Evolutionary conservation across 768 basidiomycete genomes (phyloP), one percentile per base, ranked within the genome.

Genomic region (Termitomyces sp.): DNA sequence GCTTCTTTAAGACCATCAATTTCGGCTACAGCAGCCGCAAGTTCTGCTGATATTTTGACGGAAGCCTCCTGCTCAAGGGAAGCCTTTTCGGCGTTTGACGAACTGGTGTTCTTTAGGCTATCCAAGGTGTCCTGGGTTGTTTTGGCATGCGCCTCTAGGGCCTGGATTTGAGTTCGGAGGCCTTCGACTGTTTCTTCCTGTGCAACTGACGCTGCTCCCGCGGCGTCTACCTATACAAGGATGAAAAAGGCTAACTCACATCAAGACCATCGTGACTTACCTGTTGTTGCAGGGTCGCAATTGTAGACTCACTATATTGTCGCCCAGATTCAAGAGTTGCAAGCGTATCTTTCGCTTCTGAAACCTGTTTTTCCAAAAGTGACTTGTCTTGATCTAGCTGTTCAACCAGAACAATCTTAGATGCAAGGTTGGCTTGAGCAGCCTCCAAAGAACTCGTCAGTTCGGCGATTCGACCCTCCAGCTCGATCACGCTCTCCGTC

Each of bases 61-160:
- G 90, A 74, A 20, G 83, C 81, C 61, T 85, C 85, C 18, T 76
- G 85, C 57, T 90, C 85, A 38, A 76, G 69, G 41, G 82, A 81
- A 15, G 82, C 81, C 15, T 76, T 73, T 1, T 76, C 67, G 0
- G 79, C 74, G 27, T 73, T 75, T 1, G 75, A 68, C 3, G 71
- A 64, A 13, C 75, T 72, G 6, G 77, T 68, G 13, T 71, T 62
- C 56, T 79, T 76, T 16, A 86, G 68, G 3, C 68, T 68, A 27
- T 82, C 79, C 16, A 90, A 66, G 39, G 77, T 77, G 57, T 78
- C 78, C 56, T 82, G 80, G 11, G 81, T 75, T 16, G 75, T 68
- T 4, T 68, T 54, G 11, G 86, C 64, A 51, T 86, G 78, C 1
- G 66, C 67, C 61, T 85, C 80, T 32, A 91, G 66, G 12, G 69